Conservation (phyloP, 371 early-diverging fungal genomes). For the Choanephora cucurbitarum region DNA sequence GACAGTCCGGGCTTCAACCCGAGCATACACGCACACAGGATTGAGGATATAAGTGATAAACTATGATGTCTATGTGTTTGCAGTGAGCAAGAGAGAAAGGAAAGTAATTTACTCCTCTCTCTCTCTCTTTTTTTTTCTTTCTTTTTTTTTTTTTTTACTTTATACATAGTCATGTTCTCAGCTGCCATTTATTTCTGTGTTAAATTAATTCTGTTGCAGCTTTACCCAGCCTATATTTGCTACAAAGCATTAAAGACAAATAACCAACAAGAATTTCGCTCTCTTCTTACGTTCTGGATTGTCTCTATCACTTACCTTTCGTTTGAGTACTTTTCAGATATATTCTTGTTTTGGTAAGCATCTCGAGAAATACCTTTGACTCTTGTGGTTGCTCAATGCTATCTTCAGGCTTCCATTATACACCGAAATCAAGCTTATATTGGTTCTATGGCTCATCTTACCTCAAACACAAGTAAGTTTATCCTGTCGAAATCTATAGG, state of each 20-base stretch:
- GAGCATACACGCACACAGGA: too few relatives aligned
- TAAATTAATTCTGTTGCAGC: slow-evolving; percentile 37
- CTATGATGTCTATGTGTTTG: too few relatives aligned
- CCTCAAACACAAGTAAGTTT: slow-evolving; percentile 50
- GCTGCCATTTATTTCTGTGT: slow-evolving; percentile 37
- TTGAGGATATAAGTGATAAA: too few relatives aligned
- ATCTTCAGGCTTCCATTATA: slow-evolving; percentile 48
- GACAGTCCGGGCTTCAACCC: slow-evolving; percentile 9
- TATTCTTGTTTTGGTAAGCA: slow-evolving; percentile 48
- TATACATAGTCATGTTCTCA: slow-evolving; percentile 19
- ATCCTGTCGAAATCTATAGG: too few relatives aligned
- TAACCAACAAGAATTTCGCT: slow-evolving; percentile 33
- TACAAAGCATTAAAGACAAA: slow-evolving; percentile 44
- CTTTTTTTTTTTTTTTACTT: slow-evolving; percentile 9
- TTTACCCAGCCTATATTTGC: slow-evolving; percentile 48
- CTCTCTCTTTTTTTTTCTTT: neutral
- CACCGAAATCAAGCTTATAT: slow-evolving; percentile 33
- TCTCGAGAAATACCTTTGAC: neutral
- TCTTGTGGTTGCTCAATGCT: too few relatives aligned
- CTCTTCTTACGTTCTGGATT: slow-evolving; percentile 51
- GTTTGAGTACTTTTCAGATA: slow-evolving; percentile 41
- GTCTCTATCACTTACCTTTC: slow-evolving; percentile 39
- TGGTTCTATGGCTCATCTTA: slow-evolving; percentile 46
- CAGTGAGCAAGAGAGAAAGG: too few relatives aligned
- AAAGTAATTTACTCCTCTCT: neutral